A percentile compares a stretch with the other conserved stretches of the same genome.
These are phyloP conservation scores for Fusarium fracticaudum DNA, from an alignment of 2,329 filamentous ascomycete species.

Conservation along the genomic window DNA sequence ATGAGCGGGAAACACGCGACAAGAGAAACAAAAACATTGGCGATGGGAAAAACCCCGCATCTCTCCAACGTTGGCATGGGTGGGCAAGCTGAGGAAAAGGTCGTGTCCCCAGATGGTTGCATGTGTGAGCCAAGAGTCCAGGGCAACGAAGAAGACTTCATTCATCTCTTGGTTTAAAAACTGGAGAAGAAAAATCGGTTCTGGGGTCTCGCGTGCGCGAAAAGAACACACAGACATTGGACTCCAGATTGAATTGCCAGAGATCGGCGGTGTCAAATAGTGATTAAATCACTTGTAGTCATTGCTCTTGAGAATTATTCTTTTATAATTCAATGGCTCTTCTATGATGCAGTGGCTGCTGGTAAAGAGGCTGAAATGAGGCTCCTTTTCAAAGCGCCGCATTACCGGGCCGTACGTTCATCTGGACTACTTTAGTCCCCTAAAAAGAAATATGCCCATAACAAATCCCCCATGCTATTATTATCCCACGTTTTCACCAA, in stretches of 20 bases:
- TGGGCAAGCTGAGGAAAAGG: not conserved
- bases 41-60: not conserved
- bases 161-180: not conserved
- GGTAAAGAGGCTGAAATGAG: not conserved
- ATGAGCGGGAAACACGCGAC: not conserved
- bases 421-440: too few relatives aligned
- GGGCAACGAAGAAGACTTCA: not conserved
- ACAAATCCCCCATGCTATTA: not conserved
- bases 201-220: not conserved
- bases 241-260: not conserved
- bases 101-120: not conserved
- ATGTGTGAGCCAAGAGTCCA: slow-evolving; percentile 2
- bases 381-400: not conserved
- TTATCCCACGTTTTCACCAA: not conserved
- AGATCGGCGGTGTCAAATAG: not conserved
- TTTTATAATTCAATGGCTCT: fast-evolving
- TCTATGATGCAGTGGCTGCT: not conserved
- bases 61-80: not conserved
- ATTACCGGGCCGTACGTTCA: not conserved
- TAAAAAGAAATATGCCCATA: too few relatives aligned
- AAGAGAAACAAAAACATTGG: not conserved
- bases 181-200: not conserved
- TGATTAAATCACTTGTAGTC: too few relatives aligned
- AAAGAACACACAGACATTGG: not conserved
- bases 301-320: fast-evolving